Base-by-base conservation (phyloP, 495 filamentous ascomycete genomes). In the Aspergillus baeticus region DNA sequence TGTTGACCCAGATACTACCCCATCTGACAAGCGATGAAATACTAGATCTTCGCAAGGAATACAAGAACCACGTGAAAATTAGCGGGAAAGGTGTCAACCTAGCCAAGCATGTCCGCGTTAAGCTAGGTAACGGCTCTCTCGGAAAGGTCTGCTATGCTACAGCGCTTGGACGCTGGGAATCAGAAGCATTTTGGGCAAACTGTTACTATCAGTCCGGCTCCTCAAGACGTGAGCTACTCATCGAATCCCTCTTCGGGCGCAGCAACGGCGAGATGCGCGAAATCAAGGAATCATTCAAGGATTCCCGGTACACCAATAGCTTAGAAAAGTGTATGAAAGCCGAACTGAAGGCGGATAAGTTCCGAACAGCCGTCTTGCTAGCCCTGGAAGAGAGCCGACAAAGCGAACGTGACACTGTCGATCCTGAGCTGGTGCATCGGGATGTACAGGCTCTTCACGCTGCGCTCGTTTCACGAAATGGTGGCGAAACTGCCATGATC, bases 101-200 rank as follows among this genome's bases (percentile, higher is more conserved):
- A 46, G 90, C 94, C 51, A 98, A 98, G 69, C 94, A 98, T 76
- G 89, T 98, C 65, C 93, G 94, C 48, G 61, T 83, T 36, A 85
- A 84, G 41, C 80, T 88, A 8, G 83, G 87, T 13, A 84, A 86
- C 62, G 90, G 90, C 63, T 61, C 72, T 51, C 87, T 97, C 54
- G 91, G 91, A 71, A 98, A 98, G 69, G 86, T 88, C 10, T 88
- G 84, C 63, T 98, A 96, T 67, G 88, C 90, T 5, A 91, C 89
- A 6, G 93, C 94, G 10, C 83, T 98, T 0, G 94, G 95, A 2
- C 79, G 84, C 42, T 98, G 91, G 88, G 94, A 97, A 75, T 86
- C 83, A 49, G 94, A 98, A 69, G 92, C 90, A 1, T 97, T 94
- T 77, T 98, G 94, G 91, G 93, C 95, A 42, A 98, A 98, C 64